These are phyloP conservation scores for Trematosphaeria pertusa DNA, from an alignment of 2,329 filamentous ascomycete genomes.

Conservation along the genomic window DNA sequence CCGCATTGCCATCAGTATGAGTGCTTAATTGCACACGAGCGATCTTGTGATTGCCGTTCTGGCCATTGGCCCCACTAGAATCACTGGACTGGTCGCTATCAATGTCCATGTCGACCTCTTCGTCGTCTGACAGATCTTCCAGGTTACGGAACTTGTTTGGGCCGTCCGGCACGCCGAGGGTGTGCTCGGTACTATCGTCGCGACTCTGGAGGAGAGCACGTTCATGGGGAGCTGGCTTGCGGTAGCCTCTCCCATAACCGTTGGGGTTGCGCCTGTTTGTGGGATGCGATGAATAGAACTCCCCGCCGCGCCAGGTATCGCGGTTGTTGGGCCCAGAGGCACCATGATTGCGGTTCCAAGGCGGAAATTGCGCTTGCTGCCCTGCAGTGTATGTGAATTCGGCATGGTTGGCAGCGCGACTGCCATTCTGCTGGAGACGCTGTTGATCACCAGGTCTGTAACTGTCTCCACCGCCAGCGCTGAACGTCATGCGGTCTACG, in stretches of 20 bases:
- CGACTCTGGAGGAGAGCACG: constrained; percentile 53
- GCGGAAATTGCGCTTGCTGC: constrained; percentile 38
- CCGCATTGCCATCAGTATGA: constrained; percentile 41
- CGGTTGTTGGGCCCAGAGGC: constrained; percentile 18
- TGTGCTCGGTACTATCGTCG: constrained; percentile 53
- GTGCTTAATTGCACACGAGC: constrained; percentile 23
- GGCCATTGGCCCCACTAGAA: constrained; percentile 20
- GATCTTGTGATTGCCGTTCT: constrained; percentile 33
- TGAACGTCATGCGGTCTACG: constrained; percentile 40
- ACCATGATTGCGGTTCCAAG: constrained; percentile 25
- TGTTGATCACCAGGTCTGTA: constrained; percentile 32
- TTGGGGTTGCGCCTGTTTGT: constrained; percentile 28
- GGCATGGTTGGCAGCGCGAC: constrained; percentile 19
- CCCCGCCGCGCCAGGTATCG: constrained; percentile 15
- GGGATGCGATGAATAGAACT: constrained; percentile 6
- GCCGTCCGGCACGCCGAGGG: constrained; percentile 52
- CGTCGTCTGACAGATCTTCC: constrained; percentile 50
- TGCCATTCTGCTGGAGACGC: constrained; percentile 19
- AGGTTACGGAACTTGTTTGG: constrained; percentile 50
- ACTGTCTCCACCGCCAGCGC: constrained; percentile 31
- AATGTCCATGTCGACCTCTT: constrained; percentile 41
- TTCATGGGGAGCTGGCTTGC: constrained; percentile 48
- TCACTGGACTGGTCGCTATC: constrained; percentile 33
- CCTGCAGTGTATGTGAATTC: constrained; percentile 46
- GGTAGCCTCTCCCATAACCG: constrained; percentile 23